Base-by-base conservation (phyloP, 306 rosid genomes). In the Pterocarpus macrocarpus region DNA sequence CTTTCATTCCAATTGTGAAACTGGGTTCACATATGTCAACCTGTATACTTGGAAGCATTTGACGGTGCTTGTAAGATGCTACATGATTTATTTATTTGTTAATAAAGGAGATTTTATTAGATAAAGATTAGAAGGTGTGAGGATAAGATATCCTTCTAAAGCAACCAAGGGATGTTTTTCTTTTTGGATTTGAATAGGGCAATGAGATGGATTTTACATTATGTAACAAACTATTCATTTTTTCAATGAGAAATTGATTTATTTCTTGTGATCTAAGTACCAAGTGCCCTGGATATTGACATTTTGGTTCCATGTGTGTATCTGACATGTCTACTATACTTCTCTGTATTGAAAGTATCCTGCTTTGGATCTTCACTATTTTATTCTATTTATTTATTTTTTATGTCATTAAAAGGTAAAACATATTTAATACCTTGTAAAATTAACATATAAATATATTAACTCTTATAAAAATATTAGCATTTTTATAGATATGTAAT, bases 1-100 rank as follows among this genome's bases (percentile, higher is more conserved):
- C 35, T 30, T 78, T 68, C 16, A 7, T 78, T 73, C 11, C 55
- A 70, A 15, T 6, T 77, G 61, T 49, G 70, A 34, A 58, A 38
- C 8, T 2, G 52, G 11, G 32, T 47, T 61, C 41, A 52, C 65
- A 66, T 17, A 36, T 30, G 34, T 50, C 15, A 22, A 13, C 69
- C 22, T 59, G 36, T 70, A 38, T 17, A 57, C 8, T 70, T 12
- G 68, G 65, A 79, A 58, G 52, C 71, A 35, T 32, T 53, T 53
- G 75, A 64, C 3, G 56, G 45, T 70, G 34, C 17, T 28, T n/a
- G 58, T 61, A 55, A 61, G n/a, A 62, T 59, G 9, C 38, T 53
- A 8, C 58, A 14, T 15, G 9, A 4, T 64, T 12, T 64, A 8
- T 7, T 61, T 16, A 16, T 4, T 33, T 62, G 11, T 33, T 43